Conservation (phyloP, 345 rosid genomes). For the thale cress (Arabidopsis thaliana) region DNA sequence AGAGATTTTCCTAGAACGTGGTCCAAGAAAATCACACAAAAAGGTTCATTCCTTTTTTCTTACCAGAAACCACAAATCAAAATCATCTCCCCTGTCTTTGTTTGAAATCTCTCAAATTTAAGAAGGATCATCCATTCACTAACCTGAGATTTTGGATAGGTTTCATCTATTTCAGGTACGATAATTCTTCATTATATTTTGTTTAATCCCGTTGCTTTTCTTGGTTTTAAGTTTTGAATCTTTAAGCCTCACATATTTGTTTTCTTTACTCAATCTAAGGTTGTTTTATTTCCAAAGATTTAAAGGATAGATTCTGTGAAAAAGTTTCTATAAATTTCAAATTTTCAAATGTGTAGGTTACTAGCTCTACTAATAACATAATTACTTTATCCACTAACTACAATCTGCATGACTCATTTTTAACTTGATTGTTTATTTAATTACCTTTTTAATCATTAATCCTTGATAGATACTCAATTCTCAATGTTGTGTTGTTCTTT, state of each 20-base stretch:
- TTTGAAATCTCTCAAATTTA: background rate
- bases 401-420: background rate
- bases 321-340: background rate
- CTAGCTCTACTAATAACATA: constrained; percentile 12
- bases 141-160: constrained; percentile 7
- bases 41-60: background rate
- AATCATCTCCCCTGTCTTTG: constrained; percentile 2
- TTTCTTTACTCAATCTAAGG: background rate
- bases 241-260: background rate
- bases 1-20: constrained; percentile 23
- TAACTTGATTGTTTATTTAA: constrained; percentile 13
- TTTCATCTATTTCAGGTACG: constrained; percentile 30
- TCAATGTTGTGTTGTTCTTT: background rate
- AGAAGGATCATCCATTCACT: constrained; percentile 12
- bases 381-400: constrained; percentile 31
- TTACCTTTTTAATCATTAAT: constrained; percentile 26
- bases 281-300: background rate
- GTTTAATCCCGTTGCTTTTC: background rate
- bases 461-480: constrained; percentile 26
- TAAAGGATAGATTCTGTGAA: constrained; percentile 16
- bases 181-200: constrained; percentile 13
- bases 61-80: too few species aligned
- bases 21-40: constrained; percentile 32
- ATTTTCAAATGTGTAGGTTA: background rate
- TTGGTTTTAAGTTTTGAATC: constrained; percentile 18